phyloP scores from a whole-genome alignment of 1,139 yeast species.

The Candida anutae region DNA sequence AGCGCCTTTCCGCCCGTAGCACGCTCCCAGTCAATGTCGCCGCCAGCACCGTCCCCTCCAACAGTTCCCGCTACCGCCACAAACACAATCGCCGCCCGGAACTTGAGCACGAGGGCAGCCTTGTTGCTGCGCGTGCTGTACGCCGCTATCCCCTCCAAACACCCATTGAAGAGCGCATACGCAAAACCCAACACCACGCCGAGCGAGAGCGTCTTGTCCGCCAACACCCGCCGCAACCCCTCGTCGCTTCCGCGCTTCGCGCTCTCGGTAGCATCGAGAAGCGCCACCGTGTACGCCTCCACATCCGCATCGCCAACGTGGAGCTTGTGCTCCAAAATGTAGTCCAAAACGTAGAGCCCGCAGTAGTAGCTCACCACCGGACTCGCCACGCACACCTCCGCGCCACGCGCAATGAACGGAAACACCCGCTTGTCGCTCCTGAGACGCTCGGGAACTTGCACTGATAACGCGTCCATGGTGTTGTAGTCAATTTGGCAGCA shows the following conservation, averaged over 20 bases:
- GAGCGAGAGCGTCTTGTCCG: constrained; percentile 49
- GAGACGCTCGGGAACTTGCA: constrained; percentile 19
- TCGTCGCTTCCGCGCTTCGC: constrained; percentile 31
- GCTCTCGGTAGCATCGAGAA: constrained; percentile 60
- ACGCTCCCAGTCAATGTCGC: constrained; percentile 24
- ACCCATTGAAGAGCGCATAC: constrained; percentile 49
- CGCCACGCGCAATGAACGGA: constrained; percentile 42
- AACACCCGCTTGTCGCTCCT: constrained; percentile 30
- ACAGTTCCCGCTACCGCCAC: constrained; percentile 20
- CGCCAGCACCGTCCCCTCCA: constrained; percentile 22
- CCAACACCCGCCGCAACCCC: constrained; percentile 33
- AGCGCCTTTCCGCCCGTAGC: constrained; percentile 26
- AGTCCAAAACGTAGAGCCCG: constrained; percentile 57
- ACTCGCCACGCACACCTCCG: constrained; percentile 41
- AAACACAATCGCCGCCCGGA: constrained; percentile 32
- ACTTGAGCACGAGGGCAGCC: constrained; percentile 21
- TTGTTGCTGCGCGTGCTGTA: constrained; percentile 19
- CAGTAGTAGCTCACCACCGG: constrained; percentile 55
- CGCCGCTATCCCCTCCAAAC: constrained; percentile 22
- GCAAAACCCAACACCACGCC: constrained; percentile 57
- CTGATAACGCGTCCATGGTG: no score
- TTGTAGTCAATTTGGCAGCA: no score
- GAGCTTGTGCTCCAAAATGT: constrained; percentile 49
- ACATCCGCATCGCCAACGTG: constrained; percentile 47
- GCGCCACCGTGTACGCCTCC: constrained; percentile 47